A percentile compares a stretch with the other conserved stretches of the same genome.
Conservation (phyloP, 1,139 yeast genomes). For the Blastobotrys arbuscula region DNA sequence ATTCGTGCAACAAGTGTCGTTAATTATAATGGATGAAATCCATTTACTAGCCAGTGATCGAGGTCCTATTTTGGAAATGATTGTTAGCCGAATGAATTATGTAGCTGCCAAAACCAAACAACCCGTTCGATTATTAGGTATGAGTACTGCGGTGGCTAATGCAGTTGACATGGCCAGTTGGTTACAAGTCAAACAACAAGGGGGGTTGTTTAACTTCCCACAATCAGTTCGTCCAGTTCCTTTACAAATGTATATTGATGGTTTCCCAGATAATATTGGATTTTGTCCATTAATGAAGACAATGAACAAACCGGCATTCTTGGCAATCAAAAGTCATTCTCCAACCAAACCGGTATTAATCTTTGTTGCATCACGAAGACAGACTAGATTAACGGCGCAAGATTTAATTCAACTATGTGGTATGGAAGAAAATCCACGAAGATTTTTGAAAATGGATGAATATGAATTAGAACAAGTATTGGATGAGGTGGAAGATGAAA, state of each 20-base stretch:
- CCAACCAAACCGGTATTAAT: conserved; percentile 89
- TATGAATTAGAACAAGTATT: conserved; percentile 62
- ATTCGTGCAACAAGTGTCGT: conserved; percentile 84
- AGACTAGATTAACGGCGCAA: conserved; percentile 89
- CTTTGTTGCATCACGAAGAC: conserved; percentile 96
- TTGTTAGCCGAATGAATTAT: conserved; percentile 96
- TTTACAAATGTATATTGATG: conserved; percentile 94
- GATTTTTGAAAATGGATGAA: conserved; percentile 76
- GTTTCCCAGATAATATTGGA: conserved; percentile 90
- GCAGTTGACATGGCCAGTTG: conserved; percentile 98
- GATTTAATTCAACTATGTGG: conserved; percentile 94
- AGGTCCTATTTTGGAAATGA: conserved; percentile 97
- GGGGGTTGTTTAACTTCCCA: conserved; percentile 92
- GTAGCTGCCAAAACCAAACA: conserved; percentile 69
- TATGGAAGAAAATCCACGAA: conserved; percentile 84
- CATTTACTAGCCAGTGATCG: conserved; percentile 96
- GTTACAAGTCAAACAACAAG: conserved; percentile 79
- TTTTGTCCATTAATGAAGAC: conserved; percentile 95
- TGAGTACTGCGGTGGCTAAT: conserved; percentile 97
- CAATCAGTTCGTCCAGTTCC: conserved; percentile 98
- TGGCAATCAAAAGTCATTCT: conserved; percentile 94
- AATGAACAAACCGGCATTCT: conserved; percentile 96
- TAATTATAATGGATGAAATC: conserved; percentile 96
- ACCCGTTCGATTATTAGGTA: conserved; percentile 78
- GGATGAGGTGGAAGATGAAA: conserved; percentile 76